phyloP scores from a whole-genome alignment of 2,329 filamentous ascomycete species.

The Aureobasidium sp. region DNA sequence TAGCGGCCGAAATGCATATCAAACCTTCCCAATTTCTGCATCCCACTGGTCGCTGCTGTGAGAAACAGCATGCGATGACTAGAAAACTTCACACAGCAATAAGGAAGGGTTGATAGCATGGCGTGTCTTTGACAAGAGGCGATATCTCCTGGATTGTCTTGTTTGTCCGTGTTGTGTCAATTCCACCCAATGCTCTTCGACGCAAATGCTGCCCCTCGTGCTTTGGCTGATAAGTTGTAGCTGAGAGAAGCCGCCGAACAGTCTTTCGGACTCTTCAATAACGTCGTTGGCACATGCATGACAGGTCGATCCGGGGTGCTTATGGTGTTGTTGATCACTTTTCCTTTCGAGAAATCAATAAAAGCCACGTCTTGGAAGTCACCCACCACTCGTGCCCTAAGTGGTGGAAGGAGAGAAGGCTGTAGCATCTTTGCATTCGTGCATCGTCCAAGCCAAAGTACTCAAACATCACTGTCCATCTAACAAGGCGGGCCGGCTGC shows the following conservation, averaged over 20 bases:
- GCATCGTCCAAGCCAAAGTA: background rate
- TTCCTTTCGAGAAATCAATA: conserved; percentile 2
- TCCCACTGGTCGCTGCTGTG: background rate
- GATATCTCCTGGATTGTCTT: background rate
- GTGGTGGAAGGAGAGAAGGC: background rate
- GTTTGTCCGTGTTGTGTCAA: background rate
- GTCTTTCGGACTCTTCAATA: background rate
- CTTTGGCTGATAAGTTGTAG: background rate
- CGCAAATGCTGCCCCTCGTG: background rate
- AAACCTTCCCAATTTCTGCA: conserved; percentile 5
- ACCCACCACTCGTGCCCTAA: background rate
- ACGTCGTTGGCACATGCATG: background rate
- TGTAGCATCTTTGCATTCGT: background rate
- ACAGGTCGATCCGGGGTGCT: conserved; percentile 4
- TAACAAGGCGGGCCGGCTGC: background rate
- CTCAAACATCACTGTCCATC: background rate
- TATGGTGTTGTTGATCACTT: conserved; percentile 1
- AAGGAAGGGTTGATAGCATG: background rate
- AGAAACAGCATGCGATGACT: background rate
- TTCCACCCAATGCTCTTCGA: background rate
- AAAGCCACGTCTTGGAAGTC: conserved; percentile 7
- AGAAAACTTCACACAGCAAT: background rate
- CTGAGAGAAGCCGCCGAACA: background rate
- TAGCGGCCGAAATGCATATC: conserved; percentile 5
- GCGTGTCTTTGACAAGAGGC: background rate